Base-by-base conservation (phyloP, 495 filamentous ascomycete species). In the Aspergillus ellipticus region DNA sequence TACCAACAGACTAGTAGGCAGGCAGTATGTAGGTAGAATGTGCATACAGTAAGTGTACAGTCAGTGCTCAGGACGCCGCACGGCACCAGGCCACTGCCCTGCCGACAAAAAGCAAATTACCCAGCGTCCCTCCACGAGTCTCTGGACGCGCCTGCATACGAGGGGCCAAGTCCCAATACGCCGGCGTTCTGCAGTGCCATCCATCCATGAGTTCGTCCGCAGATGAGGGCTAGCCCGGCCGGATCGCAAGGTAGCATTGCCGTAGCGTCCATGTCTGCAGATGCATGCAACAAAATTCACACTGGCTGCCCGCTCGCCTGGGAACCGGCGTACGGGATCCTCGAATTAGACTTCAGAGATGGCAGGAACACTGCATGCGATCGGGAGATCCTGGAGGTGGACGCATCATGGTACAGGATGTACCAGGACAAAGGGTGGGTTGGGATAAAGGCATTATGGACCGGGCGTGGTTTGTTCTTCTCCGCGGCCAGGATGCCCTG, bases 241-340 rank as follows among this genome's bases (percentile, higher is more conserved):
- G 26, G 45, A 48, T 48, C 45, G 22, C 24, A 48, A 43, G 37
- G 42, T 47, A 11, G 41, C 15, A 48, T 28, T 29, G 45, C 45
- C 45, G 45, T 48, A 48, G 45, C 45, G 45, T 29, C 15, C 19
- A n/a, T 13, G 13, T n/a, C 47, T 55, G 57, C 52, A 59, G 11
- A 52, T 55, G 51, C 56, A 54, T 46, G 51, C 46, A 43, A 42
- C 33, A 48, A 9, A 24, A 28, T 54, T 54, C 45, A 54, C 39
- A 45, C 46, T 31, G 15, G 21, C 20, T 42, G 6, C 19, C 28
- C 22, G 13, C 45, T 28, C 6, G n/a, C 22, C 13, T 39, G 35
- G 5, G 13, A 39, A n/a, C 35, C 35, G 35, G n/a, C 24, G 7
- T 28, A 28, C 24, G 13, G 11, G 35, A 39, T 39, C 35, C 11